Evolutionary conservation across 495 filamentous ascomycete genomes (phyloP).

Genomic region (Daldinia concentrica): DNA sequence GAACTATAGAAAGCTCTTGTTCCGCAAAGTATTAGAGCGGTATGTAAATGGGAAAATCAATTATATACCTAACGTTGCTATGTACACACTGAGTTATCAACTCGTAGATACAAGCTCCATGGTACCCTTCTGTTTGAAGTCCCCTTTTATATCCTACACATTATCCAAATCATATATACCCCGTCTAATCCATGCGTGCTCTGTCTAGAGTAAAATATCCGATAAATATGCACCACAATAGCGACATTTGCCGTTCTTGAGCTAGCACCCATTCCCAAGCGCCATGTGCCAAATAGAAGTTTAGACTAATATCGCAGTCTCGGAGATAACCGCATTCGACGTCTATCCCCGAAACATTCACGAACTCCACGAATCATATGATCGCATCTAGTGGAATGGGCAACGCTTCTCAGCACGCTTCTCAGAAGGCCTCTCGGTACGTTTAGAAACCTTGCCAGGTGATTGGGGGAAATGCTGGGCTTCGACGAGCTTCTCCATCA

Average conservation of each 20-base stretch:
- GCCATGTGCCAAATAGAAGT: background rate
- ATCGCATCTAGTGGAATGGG: conserved; percentile 11
- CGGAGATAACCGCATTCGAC: background rate
- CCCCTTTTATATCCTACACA: background rate
- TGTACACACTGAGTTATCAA: background rate
- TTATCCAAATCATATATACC: background rate
- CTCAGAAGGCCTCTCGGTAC: background rate
- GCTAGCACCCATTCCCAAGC: background rate
- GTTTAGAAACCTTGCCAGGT: conserved; percentile 16
- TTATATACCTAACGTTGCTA: background rate
- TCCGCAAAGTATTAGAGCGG: background rate
- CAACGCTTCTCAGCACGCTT: conserved; percentile 16
- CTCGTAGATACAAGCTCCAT: background rate
- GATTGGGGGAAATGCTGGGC: conserved; percentile 26
- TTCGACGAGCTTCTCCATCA: background rate
- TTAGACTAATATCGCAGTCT: background rate
- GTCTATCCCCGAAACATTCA: background rate
- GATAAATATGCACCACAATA: background rate
- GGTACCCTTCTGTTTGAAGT: background rate
- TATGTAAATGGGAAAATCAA: background rate
- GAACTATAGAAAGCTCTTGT: background rate
- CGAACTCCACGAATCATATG: background rate
- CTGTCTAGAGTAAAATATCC: background rate
- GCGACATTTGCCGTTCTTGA: background rate
- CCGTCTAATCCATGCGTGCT: background rate